Base-by-base conservation (phyloP, 1,284 basidiomycete genomes). In the Coniophora puteana region DNA sequence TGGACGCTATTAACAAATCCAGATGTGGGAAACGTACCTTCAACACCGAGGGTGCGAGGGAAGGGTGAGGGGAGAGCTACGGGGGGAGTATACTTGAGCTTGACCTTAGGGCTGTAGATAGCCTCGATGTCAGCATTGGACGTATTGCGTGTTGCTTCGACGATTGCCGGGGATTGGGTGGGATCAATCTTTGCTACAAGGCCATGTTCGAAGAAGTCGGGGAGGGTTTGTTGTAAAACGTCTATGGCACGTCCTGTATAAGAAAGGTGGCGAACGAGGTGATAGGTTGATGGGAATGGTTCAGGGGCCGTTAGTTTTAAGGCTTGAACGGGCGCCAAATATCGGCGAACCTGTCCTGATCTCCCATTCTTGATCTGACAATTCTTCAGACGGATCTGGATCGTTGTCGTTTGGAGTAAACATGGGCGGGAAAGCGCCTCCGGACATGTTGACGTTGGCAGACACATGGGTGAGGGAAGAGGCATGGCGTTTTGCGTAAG, bases 121-220 rank as follows among this genome's bases (percentile, higher is more conserved):
- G 63, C 52, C 48, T 72, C 72, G 10, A 61, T 50, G 26, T 65
- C 56, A 8, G 57, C 55, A 23, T 62, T 49, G 2, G 44, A 29
- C 13, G 8, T 6, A 14, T 18, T 17, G 23, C 50, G 21, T 36
- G 34, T 22, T 1, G 51, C 43, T 24, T 53, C 34, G 31, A 55
- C 41, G 4, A 62, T 46, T 5, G 52, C 53, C 32, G 58, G 52
- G 16, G 41, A 45, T 41, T 46, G 30, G 3, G 52, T 53, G 31
- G 66, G 68, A 53, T 80, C 75, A 13, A 80, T 58, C 5, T 67
- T 71, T 8, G 77, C 73, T 13, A 84, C 65, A 4, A 89, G 74
- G 1, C 86, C 87, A 5, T 67, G 67, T 11, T 68, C 56, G 55
- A 89, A 89, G 61, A 89, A 89, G n/a, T 71, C 68, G 0, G 83